Evolutionary conservation across 2,329 filamentous ascomycete species (phyloP).

Genomic region (Cladophialophora exuberans): DNA sequence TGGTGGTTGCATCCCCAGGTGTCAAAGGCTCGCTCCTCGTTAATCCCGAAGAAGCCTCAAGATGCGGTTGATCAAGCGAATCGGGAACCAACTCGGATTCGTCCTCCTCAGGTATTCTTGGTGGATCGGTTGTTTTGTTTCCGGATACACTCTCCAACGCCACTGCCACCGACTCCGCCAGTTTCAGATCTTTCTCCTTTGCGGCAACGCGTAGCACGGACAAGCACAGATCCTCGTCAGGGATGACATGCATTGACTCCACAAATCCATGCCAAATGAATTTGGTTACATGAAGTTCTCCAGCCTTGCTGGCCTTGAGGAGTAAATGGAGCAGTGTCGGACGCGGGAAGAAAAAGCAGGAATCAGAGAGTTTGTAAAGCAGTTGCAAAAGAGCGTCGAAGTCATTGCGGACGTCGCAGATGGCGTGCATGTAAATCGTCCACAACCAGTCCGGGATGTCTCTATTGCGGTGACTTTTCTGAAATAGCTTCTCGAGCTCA

Average conservation of each 20-base stretch:
- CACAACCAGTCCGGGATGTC: conserved; percentile 71
- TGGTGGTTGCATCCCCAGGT: too few species aligned
- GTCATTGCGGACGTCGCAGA: conserved; percentile 69
- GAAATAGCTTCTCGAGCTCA: conserved; percentile 68
- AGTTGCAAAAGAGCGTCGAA: conserved; percentile 76
- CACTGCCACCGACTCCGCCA: conserved; percentile 20
- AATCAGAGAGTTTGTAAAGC: conserved; percentile 60
- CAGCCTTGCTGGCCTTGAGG: conserved; percentile 69
- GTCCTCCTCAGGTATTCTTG: conserved; percentile 1
- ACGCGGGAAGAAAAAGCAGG: conserved; percentile 52
- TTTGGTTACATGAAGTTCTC: conserved; percentile 65
- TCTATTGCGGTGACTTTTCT: conserved; percentile 43
- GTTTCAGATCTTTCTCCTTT: conserved; percentile 15
- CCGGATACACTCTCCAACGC: conserved; percentile 23
- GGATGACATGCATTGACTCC: conserved; percentile 60
- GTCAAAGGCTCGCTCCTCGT: too few species aligned
- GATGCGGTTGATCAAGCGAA: background rate
- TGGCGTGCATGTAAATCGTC: conserved; percentile 73
- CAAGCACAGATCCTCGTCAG: conserved; percentile 37
- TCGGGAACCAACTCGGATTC: conserved; percentile 1
- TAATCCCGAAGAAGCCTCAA: too few species aligned
- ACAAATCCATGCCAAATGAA: conserved; percentile 75
- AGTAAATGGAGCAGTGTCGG: conserved; percentile 72
- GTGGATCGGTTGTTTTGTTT: conserved; percentile 4
- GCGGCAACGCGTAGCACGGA: conserved; percentile 19